Evolutionary conservation across 2,329 filamentous ascomycete species (phyloP).

Genomic region (Hypoxylon sp.): DNA sequence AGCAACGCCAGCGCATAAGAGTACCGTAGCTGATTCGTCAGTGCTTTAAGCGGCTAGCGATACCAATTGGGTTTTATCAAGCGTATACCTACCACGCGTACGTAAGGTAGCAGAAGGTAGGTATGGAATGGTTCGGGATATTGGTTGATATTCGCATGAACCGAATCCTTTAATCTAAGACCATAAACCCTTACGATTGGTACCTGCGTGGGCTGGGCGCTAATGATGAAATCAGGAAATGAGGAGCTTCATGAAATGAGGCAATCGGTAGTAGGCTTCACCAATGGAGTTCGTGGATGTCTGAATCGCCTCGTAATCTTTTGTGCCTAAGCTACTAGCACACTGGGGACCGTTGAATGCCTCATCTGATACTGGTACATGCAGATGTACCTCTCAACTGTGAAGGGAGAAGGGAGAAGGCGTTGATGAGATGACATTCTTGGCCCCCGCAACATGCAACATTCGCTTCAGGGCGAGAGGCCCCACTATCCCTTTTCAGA

Average conservation of each 20-base stretch:
- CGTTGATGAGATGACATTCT: constrained; percentile 12
- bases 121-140: constrained; percentile 24
- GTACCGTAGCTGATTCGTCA: constrained; percentile 28
- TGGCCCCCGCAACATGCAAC: constrained; percentile 7
- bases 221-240: constrained; percentile 1
- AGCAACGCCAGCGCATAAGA: neutral
- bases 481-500: constrained; percentile 29
- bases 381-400: neutral
- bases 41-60: constrained; percentile 42
- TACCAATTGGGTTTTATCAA: constrained; percentile 43
- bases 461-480: constrained; percentile 10
- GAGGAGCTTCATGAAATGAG: neutral
- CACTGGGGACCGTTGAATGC: neutral
- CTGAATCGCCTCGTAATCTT: constrained; percentile 6
- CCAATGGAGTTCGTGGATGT: constrained; percentile 17
- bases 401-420: neutral
- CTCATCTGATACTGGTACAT: constrained; percentile 8
- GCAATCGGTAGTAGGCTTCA: constrained; percentile 19
- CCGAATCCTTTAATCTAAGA: constrained; percentile 32
- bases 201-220: constrained; percentile 19
- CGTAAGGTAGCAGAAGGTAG: neutral
- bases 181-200: constrained; percentile 19
- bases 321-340: constrained; percentile 8
- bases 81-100: too few relatives aligned
- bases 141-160: constrained; percentile 33